Conservation (phyloP, 495 filamentous ascomycete species). For the Patellaria atrata region DNA sequence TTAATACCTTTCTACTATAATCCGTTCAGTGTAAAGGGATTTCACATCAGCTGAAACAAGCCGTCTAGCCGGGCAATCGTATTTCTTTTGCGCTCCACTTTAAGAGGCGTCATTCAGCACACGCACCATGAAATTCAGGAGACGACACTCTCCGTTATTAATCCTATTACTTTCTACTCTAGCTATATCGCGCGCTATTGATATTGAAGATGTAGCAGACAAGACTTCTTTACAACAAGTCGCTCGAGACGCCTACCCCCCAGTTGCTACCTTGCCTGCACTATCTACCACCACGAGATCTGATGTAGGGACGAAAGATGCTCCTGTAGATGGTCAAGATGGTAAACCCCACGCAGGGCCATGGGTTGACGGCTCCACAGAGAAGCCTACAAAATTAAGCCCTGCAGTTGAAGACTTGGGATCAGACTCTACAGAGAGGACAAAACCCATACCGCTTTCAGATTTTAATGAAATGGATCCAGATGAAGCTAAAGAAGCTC, state of each 20-base stretch:
- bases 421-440: constrained; percentile 23
- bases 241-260: constrained; percentile 14
- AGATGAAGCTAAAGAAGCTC: constrained; percentile 41
- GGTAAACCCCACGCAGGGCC: constrained; percentile 89
- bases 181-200: constrained; percentile 18
- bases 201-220: constrained; percentile 7
- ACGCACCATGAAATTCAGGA: constrained; percentile 33
- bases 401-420: constrained; percentile 35
- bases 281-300: constrained; percentile 26
- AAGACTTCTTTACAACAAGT: constrained; percentile 1
- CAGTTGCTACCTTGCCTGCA: constrained; percentile 6
- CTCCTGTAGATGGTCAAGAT: constrained; percentile 89
- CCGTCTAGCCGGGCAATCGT: too few species aligned
- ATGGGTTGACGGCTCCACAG: constrained; percentile 28
- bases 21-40: too few species aligned
- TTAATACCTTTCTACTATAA: too few species aligned
- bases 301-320: constrained; percentile 61
- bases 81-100: too few species aligned
- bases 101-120: constrained; percentile 5
- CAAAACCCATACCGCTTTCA: too few species aligned
- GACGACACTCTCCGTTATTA: constrained; percentile 29
- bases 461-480: constrained; percentile 12
- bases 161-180: constrained; percentile 31
- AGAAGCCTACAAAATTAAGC: constrained; percentile 21
- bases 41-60: too few species aligned